A percentile compares a stretch with the other conserved stretches of the same genome.
Conservation (phyloP, 2,329 filamentous ascomycete genomes). For the Colletotrichum costaricense region DNA sequence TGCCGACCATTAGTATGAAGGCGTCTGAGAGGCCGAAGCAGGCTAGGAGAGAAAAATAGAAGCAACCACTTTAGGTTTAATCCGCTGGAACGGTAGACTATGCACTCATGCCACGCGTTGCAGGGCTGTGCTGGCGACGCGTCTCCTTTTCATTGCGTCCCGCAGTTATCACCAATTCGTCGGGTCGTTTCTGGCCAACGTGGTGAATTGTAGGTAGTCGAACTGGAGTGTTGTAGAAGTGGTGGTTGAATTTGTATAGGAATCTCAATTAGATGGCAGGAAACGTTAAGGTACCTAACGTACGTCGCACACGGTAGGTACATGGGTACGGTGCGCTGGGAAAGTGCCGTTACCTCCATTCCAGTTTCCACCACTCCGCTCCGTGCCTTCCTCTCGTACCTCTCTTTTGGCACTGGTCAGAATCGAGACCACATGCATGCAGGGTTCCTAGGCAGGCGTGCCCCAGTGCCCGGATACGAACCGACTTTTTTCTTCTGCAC, state of each 20-base stretch:
- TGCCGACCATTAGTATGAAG: background rate
- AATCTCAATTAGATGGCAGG: background rate
- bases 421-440: background rate
- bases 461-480: slow-evolving; percentile 24
- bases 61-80: slow-evolving; percentile 14
- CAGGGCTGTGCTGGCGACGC: slow-evolving; percentile 10
- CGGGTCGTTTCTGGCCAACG: background rate
- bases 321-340: background rate
- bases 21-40: background rate
- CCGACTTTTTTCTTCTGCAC: background rate
- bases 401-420: background rate
- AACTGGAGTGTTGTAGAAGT: background rate
- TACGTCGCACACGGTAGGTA: background rate
- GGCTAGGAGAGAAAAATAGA: background rate
- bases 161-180: background rate
- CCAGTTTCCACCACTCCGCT: background rate
- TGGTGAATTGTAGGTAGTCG: background rate
- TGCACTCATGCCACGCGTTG: slow-evolving; percentile 3
- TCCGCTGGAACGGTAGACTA: slow-evolving; percentile 4
- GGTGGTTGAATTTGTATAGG: background rate
- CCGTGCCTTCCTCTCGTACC: background rate
- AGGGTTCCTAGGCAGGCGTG: background rate
- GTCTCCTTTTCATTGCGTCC: background rate
- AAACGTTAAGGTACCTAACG: too few relatives aligned
- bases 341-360: background rate